Evolutionary conservation across 2,329 filamentous ascomycete genomes (phyloP).

Genomic region (Didymella arachidicola): DNA sequence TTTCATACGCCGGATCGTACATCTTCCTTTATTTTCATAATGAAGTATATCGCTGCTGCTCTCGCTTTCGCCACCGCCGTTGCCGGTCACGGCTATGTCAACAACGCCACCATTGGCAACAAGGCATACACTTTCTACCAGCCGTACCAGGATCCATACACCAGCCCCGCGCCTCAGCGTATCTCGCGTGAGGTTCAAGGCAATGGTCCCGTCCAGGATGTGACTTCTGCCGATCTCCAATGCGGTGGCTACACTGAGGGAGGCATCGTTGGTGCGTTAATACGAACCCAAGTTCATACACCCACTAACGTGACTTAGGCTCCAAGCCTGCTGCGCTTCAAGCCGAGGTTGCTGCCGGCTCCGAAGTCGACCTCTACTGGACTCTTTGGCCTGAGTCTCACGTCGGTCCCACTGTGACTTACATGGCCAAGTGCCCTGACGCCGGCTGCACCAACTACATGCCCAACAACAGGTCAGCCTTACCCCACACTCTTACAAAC

Average conservation of each 20-base stretch:
- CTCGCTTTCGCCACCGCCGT: constrained; percentile 41
- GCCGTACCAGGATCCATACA: constrained; percentile 48
- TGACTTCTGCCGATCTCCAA: constrained; percentile 63
- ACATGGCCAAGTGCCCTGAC: constrained; percentile 67
- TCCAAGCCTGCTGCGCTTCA: constrained; percentile 63
- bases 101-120: constrained; percentile 46
- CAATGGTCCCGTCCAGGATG: constrained; percentile 65
- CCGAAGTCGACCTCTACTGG: constrained; percentile 62
- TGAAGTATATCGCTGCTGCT: constrained; percentile 45
- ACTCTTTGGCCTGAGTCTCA: constrained; percentile 61
- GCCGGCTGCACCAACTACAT: constrained; percentile 59
- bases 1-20: constrained; percentile 21
- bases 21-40: constrained; percentile 27
- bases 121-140: constrained; percentile 47
- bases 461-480: constrained; percentile 54
- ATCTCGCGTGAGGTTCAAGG: constrained; percentile 66
- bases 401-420: constrained; percentile 64
- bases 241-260: constrained; percentile 63
- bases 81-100: constrained; percentile 48
- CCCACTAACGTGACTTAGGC: constrained; percentile 34
- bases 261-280: constrained; percentile 49
- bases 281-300: neutral
- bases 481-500: neutral
- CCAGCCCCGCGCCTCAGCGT: constrained; percentile 53
- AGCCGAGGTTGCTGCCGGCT: constrained; percentile 62